Base-by-base conservation (phyloP, 1,284 basidiomycete species). In the Exobasidium cylindrosporum region DNA sequence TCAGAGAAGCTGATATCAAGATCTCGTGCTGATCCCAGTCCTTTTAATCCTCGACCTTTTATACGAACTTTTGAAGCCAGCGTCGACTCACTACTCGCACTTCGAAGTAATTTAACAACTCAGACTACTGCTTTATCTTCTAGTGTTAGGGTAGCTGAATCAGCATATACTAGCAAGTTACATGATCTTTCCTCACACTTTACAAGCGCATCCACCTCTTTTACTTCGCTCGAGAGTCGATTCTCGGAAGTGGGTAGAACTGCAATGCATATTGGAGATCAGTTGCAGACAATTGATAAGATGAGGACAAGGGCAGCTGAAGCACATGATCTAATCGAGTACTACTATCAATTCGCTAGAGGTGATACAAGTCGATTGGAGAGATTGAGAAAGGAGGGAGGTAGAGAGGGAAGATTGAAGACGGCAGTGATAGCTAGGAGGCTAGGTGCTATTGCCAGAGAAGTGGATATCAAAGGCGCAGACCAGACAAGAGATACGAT, bases 161-260 rank as follows among this genome's bases (percentile, higher is more conserved):
- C 91, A 61, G 93, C 97, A 70, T 98, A 98, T 78, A 90, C 91
- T 1, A 90, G 89, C 82, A 91, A 92, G 81, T 90, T 98, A 85
- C 84, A 86, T 21, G 93, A 97, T 67, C 84, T 98, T 28, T 91
- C 92, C 77, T 88, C 88, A 56, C 92, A 92, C 1, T 98, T 98
- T 76, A 92, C 95, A 3, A 67, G 70, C 21, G 77, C 75, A 24
- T 70, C 70, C 35, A 67, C 73, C 43, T 72, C 73, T 0, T 79
- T 79, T 54, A 63, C 53, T 52, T 62, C 66, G 40, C 68, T 79
- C 23, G 76, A 79, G 49, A 67, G 66, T 28, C 70, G 77, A 47
- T 94, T 98, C 84, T 92, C 88, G 58, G 90, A 95, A 74, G 95
- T 99, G 24, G 92, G 94, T 23, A 86, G 92, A 60, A 93, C 93